Evolutionary conservation across 2,329 filamentous ascomycete species (phyloP), one percentile per base, ranked within the genome.

Genomic region (Colletotrichum musicola): DNA sequence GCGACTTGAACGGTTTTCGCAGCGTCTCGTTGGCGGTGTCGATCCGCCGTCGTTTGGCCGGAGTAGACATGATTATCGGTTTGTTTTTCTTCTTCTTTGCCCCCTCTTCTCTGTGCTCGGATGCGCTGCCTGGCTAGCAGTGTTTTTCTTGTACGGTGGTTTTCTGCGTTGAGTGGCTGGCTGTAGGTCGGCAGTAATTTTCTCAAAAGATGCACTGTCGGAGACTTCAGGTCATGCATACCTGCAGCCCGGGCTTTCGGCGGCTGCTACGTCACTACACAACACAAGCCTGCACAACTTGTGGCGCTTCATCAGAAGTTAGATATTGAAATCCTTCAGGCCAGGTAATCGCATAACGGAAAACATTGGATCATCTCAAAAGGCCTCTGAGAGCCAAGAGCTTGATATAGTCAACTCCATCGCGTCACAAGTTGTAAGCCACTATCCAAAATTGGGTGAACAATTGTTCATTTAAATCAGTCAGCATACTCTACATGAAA

Each of bases 1-100:
- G 71, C 20, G 71, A 72, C 10, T 63, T 68, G 46, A 72, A 72
- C 12, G 71, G 71, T 50, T 71, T 64, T 14, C 68, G 69, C 10
- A 72, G 62, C 12, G 69, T 66, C 42, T 71, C 56, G 62, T 61
- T 71, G 30, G 71, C 71, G 35, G 38, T 27, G 18, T 72, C 65
- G 55, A 69, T 42, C 6, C 71, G 69, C 42, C 69, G 69, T 22
- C 69, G 62, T 27, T 72, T 72, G 6, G 71, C 58, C 14, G 71
- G 71, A 9, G 64, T 69, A 46, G 44, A 47, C 64, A 71, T 71
- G 40, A 7, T 2, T 14, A 42, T 4, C n/a, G 4, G 16, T n/a
- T 35, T 30, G 22, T 30, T 13, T n/a, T 53, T 30, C 5, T 35
- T 53, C 13, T 18, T 35, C 25, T 53, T 18, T 18, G 7, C 3